Conservation (phyloP, 1,284 basidiomycete species). For the Neolentinus lepideus region DNA sequence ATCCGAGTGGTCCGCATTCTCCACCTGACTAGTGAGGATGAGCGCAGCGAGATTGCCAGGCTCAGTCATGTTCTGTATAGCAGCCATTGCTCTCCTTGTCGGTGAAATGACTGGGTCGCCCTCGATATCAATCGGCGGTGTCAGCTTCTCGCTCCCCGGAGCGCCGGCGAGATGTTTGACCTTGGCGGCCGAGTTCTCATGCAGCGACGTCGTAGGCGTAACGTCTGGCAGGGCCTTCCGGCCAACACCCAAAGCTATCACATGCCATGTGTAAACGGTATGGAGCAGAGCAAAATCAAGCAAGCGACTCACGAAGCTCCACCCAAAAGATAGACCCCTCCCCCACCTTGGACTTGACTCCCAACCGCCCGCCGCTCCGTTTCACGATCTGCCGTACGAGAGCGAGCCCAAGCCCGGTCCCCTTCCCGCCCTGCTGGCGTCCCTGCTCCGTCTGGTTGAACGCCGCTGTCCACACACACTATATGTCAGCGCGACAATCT, state of each 20-base stretch:
- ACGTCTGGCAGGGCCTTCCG: conserved; percentile 21
- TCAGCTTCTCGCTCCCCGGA: neutral
- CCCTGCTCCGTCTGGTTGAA: conserved; percentile 80
- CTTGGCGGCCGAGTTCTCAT: conserved; percentile 1
- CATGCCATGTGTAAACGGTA: neutral
- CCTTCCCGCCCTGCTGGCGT: conserved; percentile 78
- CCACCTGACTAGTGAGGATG: neutral
- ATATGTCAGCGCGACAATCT: neutral
- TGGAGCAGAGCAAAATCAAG: neutral
- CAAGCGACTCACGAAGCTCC: conserved; percentile 48
- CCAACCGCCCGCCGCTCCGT: conserved; percentile 73
- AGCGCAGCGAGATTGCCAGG: neutral
- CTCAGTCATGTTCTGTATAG: neutral
- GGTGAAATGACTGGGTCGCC: neutral
- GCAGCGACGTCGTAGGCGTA: conserved; percentile 4
- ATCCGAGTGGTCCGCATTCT: neutral
- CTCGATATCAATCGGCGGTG: conserved; percentile 1
- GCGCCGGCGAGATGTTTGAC: neutral
- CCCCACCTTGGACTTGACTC: conserved; percentile 55
- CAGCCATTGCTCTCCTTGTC: neutral
- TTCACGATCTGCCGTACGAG: conserved; percentile 89
- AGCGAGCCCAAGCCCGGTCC: conserved; percentile 80
- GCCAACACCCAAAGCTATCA: conserved; percentile 31
- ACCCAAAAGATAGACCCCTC: conserved; percentile 76
- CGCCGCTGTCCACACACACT: conserved; percentile 34